Evolutionary conservation across 495 filamentous ascomycete genomes (phyloP).

Genomic region (Cudoniella acicularis): DNA sequence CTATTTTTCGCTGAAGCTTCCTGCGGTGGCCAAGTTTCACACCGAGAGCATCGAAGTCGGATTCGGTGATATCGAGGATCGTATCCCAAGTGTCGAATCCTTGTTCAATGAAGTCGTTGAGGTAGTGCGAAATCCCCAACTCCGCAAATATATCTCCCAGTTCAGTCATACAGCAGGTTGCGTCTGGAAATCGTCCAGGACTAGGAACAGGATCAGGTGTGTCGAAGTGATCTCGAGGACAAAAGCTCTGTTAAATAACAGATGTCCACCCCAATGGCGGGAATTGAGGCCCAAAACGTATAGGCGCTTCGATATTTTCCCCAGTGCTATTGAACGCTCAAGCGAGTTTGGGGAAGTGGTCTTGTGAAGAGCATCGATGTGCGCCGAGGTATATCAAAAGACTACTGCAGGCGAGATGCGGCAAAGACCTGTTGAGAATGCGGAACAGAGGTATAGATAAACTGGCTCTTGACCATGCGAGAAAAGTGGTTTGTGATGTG

Average conservation of each 20-base stretch:
- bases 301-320: neutral
- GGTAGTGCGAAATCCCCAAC: conserved; percentile 70
- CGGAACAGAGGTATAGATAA: no score
- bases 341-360: neutral
- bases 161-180: conserved; percentile 47
- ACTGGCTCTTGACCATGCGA: neutral
- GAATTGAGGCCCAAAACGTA: neutral
- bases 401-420: neutral
- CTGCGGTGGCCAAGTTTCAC: conserved; percentile 78
- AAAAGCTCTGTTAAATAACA: neutral
- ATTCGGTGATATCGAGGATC: conserved; percentile 73
- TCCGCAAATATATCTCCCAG: conserved; percentile 60
- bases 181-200: conserved; percentile 27
- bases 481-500: neutral
- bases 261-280: neutral
- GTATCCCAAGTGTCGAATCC: conserved; percentile 82
- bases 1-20: conserved; percentile 48
- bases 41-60: conserved; percentile 64
- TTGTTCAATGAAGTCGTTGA: conserved; percentile 63
- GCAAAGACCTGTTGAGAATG: no score
- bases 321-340: neutral
- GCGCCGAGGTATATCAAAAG: neutral
- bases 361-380: neutral
- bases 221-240: neutral
- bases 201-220: neutral